Evolutionary conservation across 768 basidiomycete genomes (phyloP), one percentile per base, ranked within the genome.

Genomic region (Naganishia vishniacii): DNA sequence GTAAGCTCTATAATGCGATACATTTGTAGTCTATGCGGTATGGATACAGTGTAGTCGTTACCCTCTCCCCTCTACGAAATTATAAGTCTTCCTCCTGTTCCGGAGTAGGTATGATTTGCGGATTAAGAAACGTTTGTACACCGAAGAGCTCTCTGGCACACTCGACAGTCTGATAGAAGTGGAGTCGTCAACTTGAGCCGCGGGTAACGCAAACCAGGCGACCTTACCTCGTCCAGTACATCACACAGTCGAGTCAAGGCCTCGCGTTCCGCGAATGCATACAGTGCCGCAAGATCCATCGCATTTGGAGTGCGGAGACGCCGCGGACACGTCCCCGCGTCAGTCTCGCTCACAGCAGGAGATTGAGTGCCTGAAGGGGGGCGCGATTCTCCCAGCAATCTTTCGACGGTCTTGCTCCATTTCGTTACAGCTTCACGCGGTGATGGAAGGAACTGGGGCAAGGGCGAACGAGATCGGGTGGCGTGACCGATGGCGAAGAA

Each of bases 381-480:
- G 28, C 70, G 58, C 0, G 67, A 59, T 9, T 64, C 47, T 29
- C 61, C 28, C 1, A 70, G 67, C 46, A 71, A 73, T 26, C 70
- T 70, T 42, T 77, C 74, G 12, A 72, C 67, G 3, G 71, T 70
- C 37, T 66, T 59, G 64, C 69, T 69, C 29, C 75, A 61, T 20
- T 72, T 69, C 5, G 65, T 62, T 34, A 78, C 68, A 20, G 75
- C 72, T 13, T 67, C 63, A 8, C 70, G 53, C 9, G 76, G 73
- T 0, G 68, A 68, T 23, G 78, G 75, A 1, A 78, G 64, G 49
- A 73, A 78, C 48, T 77, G 78, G 2, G 78, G 78, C 7, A 78
- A 62, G 16, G 78, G 73, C 8, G 66, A 68, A 13, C 74, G 65
- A 7, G 75, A 76, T 29, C 72, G 66, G 47, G 77, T 74, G 4